Percentiles rank a stretch among this genome's conserved stretches.
phyloP scores from a whole-genome alignment of 192 early-diverging fungal species.

The Entrophospora sp. region DNA sequence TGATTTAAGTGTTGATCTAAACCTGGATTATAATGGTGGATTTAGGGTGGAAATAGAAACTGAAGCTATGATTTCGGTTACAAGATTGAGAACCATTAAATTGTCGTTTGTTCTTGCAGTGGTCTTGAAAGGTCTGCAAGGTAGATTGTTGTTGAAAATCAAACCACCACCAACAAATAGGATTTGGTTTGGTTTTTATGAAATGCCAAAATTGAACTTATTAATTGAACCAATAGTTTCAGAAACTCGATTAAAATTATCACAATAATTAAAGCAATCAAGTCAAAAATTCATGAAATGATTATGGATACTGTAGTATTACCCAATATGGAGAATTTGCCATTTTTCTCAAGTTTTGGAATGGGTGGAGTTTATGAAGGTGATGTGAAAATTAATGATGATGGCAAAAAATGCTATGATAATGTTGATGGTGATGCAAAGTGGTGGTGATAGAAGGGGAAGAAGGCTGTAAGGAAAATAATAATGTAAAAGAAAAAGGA shows the following conservation, averaged over 20 bases:
- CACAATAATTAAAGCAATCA: constrained; percentile 74
- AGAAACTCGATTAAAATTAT: constrained; percentile 71
- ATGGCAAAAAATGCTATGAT: too few species aligned
- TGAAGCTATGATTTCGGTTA: constrained; percentile 28
- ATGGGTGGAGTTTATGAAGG: constrained; percentile 53
- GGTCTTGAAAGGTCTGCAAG: constrained; percentile 62
- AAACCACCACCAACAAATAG: constrained; percentile 78
- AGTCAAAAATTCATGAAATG: constrained; percentile 74
- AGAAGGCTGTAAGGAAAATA: constrained; percentile 12
- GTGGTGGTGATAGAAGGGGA: constrained; percentile 23
- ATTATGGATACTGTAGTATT: constrained; percentile 73
- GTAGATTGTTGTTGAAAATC: constrained; percentile 70
- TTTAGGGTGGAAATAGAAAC: constrained; percentile 72
- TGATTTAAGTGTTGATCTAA: constrained; percentile 67
- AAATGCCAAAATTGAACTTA: constrained; percentile 67
- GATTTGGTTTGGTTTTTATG: constrained; percentile 84
- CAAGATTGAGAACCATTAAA: constrained; percentile 43
- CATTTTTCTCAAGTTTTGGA: constrained; percentile 64
- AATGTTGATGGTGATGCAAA: too few species aligned
- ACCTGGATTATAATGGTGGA: constrained; percentile 73
- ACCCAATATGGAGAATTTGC: constrained; percentile 85
- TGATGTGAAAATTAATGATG: constrained; percentile 20
- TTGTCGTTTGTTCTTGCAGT: constrained; percentile 75
- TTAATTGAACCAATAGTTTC: constrained; percentile 78
- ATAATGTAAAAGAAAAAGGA: constrained; percentile 22